Evolutionary conservation across 306 rosid species (phyloP), one percentile per base, ranked within the genome.

Genomic region (Cercis canadensis): DNA sequence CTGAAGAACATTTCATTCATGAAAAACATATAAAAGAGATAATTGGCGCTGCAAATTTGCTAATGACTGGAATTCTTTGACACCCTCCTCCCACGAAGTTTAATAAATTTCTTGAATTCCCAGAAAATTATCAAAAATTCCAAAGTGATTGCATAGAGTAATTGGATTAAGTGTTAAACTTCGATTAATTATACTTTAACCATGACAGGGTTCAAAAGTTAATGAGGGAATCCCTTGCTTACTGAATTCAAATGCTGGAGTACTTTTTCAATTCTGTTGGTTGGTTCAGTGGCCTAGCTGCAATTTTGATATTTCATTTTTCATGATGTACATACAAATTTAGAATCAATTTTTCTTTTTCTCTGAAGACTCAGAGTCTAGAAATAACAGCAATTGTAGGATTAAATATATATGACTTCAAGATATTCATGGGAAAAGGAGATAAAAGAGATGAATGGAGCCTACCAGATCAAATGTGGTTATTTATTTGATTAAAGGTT

Each of bases 1-100:
- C 51, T 21, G 46, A 49, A 55, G 51, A 63, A 11, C 15, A 37
- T 36, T 11, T 46, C 15, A 11, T 46, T 56, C 24, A 41, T 33
- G 58, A 41, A 65, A 46, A 72, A 32, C 29, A 40, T 24, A 40
- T 44, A 57, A n/a, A 16, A 32, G 47, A 52, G 36, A 59, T 13
- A 60, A 12, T 56, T 37, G 46, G 50, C 45, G 36, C 41, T 12
- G 47, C 33, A 62, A 52, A 51, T 60, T 61, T 68, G 11, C 51
- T 46, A 62, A 51, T 11, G 29, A 74, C 52, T 44, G 43, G 11
- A 49, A 11, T 14, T 61, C 17, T 56, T 40, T 36, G 61, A 32
- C 32, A 67, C 8, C 21, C 18, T 7, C 62, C 73, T 59, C 62
- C 60, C 47, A 24, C 14, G 5, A 46, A 72, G 13, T 36, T 72